Evolutionary conservation across 2,329 filamentous ascomycete genomes (phyloP).

Genomic region (Colletotrichum incanum): DNA sequence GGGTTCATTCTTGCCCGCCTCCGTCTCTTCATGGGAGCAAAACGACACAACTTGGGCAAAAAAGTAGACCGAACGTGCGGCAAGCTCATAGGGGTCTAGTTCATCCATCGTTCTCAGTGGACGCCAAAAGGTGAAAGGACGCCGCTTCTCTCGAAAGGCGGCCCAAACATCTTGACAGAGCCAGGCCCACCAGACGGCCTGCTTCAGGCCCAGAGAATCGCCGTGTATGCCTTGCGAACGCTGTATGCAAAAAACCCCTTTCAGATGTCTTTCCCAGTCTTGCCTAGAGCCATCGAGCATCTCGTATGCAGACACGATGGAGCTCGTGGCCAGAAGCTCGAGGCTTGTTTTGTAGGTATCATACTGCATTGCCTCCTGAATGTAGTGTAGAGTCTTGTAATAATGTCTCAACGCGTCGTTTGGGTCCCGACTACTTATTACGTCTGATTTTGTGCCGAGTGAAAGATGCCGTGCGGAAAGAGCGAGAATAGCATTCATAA

Average conservation of each 20-base stretch:
- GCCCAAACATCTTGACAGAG: slow-evolving; percentile 77
- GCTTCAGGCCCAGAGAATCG: slow-evolving; percentile 68
- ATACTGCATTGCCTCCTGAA: slow-evolving; percentile 73
- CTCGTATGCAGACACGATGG: slow-evolving; percentile 76
- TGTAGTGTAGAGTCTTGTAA: slow-evolving; percentile 74
- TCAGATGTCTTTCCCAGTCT: slow-evolving; percentile 74
- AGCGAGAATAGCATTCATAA: slow-evolving; percentile 50
- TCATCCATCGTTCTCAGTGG: slow-evolving; percentile 64
- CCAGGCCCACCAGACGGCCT: slow-evolving; percentile 78
- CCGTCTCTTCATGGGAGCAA: slow-evolving; percentile 58
- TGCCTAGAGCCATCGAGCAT: slow-evolving; percentile 72
- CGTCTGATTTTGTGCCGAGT: neutral
- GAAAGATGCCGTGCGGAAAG: slow-evolving; percentile 47
- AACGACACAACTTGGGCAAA: slow-evolving; percentile 72
- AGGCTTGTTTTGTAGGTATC: slow-evolving; percentile 70
- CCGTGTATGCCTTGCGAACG: slow-evolving; percentile 74
- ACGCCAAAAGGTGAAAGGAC: slow-evolving; percentile 72
- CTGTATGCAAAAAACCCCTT: slow-evolving; percentile 78
- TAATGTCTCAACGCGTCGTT: slow-evolving; percentile 65
- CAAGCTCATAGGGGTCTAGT: slow-evolving; percentile 68
- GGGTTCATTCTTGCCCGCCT: slow-evolving; percentile 47
- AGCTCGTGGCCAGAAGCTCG: slow-evolving; percentile 72
- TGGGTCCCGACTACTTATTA: slow-evolving; percentile 47
- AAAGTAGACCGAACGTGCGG: slow-evolving; percentile 68
- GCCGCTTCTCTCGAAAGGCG: slow-evolving; percentile 71